These are phyloP conservation scores for Schwanniomyces vanrijiae DNA, from an alignment of 805 yeast genomes.

Conservation along the genomic window DNA sequence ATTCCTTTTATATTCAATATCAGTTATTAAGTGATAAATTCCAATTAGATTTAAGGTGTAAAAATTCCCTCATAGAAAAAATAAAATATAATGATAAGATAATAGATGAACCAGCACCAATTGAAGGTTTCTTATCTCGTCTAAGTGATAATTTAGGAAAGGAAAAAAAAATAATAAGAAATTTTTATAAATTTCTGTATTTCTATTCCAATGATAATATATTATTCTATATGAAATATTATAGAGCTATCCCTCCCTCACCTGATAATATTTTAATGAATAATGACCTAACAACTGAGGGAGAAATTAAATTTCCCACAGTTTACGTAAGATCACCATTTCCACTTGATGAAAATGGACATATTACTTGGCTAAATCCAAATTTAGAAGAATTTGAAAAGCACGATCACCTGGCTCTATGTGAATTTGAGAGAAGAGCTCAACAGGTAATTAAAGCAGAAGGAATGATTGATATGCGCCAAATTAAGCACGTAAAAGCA, in stretches of 20 bases:
- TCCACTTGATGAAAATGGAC: constrained; percentile 47
- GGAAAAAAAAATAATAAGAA: constrained; percentile 32
- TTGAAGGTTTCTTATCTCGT: constrained; percentile 78
- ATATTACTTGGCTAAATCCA: constrained; percentile 59
- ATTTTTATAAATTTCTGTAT: constrained; percentile 58
- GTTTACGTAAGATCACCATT: constrained; percentile 55
- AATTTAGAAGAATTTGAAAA: constrained; percentile 41
- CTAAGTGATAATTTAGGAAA: constrained; percentile 52
- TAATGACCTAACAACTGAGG: constrained; percentile 11
- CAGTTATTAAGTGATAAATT: constrained; percentile 35
- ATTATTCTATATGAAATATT: constrained; percentile 56
- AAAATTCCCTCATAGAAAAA: constrained; percentile 37
- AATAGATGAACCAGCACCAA: constrained; percentile 59
- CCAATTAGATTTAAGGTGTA: constrained; percentile 61
- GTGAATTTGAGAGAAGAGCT: constrained; percentile 64
- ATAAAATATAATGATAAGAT: constrained; percentile 9
- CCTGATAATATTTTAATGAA: constrained; percentile 28
- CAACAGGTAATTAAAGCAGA: constrained; percentile 56
- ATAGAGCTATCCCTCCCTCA: constrained; percentile 62
- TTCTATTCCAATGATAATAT: constrained; percentile 62
- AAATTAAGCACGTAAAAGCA: constrained; percentile 40
- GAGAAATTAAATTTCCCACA: constrained; percentile 24
- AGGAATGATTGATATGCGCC: constrained; percentile 60
- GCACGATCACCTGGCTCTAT: constrained; percentile 58
- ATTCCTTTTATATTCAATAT: constrained; percentile 26